These are phyloP conservation scores for Barnettozyma populi DNA, from an alignment of 805 yeast species.

Conservation along the genomic window DNA sequence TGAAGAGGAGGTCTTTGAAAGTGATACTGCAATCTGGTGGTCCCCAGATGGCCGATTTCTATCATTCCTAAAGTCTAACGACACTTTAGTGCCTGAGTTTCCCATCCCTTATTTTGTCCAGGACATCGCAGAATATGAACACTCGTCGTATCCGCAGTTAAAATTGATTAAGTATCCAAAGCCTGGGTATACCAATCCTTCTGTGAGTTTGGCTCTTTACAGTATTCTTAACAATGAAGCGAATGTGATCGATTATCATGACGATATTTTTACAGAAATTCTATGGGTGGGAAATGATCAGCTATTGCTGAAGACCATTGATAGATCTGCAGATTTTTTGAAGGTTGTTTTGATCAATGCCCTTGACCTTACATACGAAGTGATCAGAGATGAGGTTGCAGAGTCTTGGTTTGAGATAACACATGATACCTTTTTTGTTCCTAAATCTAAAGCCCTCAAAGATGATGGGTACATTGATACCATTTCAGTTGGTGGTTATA, in stretches of 20 bases:
- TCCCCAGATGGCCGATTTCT: constrained; percentile 65
- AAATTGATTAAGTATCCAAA: constrained; percentile 72
- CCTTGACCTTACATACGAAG: constrained; percentile 26
- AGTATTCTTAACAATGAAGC: constrained; percentile 28
- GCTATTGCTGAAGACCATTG: constrained; percentile 51
- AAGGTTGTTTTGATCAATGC: constrained; percentile 53
- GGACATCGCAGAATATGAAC: constrained; percentile 28
- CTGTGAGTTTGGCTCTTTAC: constrained; percentile 48
- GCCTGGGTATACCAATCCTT: constrained; percentile 74
- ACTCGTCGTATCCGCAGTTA: constrained; percentile 53
- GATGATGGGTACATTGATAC: constrained; percentile 80
- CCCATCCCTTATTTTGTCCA: constrained; percentile 73
- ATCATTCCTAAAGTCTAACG: constrained; percentile 64
- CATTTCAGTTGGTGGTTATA: constrained; percentile 52
- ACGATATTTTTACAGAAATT: constrained; percentile 55
- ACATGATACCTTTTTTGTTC: constrained; percentile 55
- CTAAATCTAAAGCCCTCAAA: constrained; percentile 40
- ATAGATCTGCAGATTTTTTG: constrained; percentile 62
- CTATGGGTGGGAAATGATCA: constrained; percentile 58
- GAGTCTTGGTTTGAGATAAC: constrained; percentile 75
- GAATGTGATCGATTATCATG: constrained; percentile 38
- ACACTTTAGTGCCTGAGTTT: constrained; percentile 65
- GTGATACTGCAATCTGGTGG: constrained; percentile 82
- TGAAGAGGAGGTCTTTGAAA: constrained; percentile 80
- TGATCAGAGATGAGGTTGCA: constrained; percentile 43